A percentile compares a stretch with the other conserved stretches of the same genome.
Evolutionary conservation across 2,329 filamentous ascomycete species (phyloP).

Genomic region (Trichoderma endophyticum): DNA sequence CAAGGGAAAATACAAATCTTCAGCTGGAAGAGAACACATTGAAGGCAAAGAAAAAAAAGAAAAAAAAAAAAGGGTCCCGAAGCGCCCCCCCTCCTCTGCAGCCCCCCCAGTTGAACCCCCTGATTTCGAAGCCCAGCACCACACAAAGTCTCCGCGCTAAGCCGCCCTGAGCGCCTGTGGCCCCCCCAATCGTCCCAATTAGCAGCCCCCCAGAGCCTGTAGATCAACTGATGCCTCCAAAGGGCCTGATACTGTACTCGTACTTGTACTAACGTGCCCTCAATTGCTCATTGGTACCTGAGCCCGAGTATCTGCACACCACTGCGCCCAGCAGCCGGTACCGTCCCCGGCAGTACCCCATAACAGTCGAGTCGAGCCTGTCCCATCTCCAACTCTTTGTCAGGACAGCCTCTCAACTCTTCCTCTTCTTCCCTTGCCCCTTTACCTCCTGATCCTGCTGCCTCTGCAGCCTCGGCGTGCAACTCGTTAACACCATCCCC

Average conservation of each 20-base stretch:
- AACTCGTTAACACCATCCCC: constrained; percentile 13
- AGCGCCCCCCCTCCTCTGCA: constrained; percentile 10
- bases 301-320: background rate
- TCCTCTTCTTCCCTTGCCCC: background rate
- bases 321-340: background rate
- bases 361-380: background rate
- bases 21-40: background rate
- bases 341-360: background rate
- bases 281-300: background rate
- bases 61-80: constrained; percentile 1
- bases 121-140: constrained; percentile 11
- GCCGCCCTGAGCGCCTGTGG: background rate
- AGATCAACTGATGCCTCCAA: constrained; percentile 18
- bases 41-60: background rate
- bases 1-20: background rate
- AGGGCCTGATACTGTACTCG: background rate
- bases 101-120: constrained; percentile 9
- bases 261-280: background rate
- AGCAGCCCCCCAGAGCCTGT: constrained; percentile 13
- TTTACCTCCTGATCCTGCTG: constrained; percentile 14
- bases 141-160: constrained; percentile 2
- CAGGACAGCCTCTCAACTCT: background rate
- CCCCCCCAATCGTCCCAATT: constrained; percentile 11
- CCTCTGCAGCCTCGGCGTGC: constrained; percentile 16
- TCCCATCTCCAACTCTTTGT: background rate